Base-by-base conservation (phyloP, 2,329 filamentous ascomycete species). In the Aspergillus sp. region DNA sequence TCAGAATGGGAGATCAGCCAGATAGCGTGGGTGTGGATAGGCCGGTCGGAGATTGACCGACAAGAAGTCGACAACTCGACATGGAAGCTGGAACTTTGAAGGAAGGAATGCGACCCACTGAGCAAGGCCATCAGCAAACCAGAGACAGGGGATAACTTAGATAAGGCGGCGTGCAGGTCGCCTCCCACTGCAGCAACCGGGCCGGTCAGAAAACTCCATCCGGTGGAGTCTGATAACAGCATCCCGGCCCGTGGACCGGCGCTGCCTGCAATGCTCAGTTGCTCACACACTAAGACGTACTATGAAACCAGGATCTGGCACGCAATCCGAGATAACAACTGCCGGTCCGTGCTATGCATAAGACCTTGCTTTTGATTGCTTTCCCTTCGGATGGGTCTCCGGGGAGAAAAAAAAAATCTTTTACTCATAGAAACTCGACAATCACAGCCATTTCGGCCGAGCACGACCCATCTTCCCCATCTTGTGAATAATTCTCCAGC, bases 201-300 rank as follows among this genome's bases (percentile, higher is more conserved):
- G 21, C 55, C 55, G 55, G 55, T 57, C 43, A 53, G 14, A 12
- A n/a, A 37, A n/a, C 19, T 44, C 40, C 46, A 19, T 21, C 48
- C 24, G 55, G 50, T 51, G 55, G 43, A 43, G 44, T n/a, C 9
- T 43, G 11, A 5, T 24, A 23, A 12, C 49, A 57, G 17, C 17
- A 17, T 17, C 17, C 55, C 55, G 55, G 55, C 43, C 55, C 55
- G 55, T 57, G 55, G 31, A 47, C 55, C 55, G 48, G 55, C 43
- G 48, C 35, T 27, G 24, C 3, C 27, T 31, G 27, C 27, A 31
- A 31, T 31, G 27, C 27, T 31, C 27, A 24, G 23, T 24, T 24
- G 23, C 33, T 35, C 33, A 7, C 9, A 37, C 35, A 37, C 21
- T 4, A 21, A 21, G 3, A 21, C 21, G 21, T 21, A 21, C 21